phyloP scores from a whole-genome alignment of 441 rosid species.

The Populus tomentosa region DNA sequence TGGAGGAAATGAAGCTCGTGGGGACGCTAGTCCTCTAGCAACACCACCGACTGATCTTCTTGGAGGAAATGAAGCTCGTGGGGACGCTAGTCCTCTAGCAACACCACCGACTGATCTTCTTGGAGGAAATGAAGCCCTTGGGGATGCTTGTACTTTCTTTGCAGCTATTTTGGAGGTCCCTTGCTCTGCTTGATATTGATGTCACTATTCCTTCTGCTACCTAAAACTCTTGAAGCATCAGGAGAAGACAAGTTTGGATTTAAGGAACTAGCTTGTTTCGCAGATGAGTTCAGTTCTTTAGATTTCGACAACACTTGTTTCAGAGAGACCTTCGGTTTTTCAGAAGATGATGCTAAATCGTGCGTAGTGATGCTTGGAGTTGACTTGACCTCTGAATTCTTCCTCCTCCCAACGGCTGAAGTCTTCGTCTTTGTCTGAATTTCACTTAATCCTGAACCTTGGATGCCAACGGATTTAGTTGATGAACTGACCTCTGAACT shows the following conservation, averaged over 20 bases:
- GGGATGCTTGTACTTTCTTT: constrained; percentile 29
- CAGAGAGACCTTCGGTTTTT: constrained; percentile 24
- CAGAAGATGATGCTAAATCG: constrained; percentile 27
- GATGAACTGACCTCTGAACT: constrained; percentile 18
- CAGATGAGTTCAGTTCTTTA: constrained; percentile 24
- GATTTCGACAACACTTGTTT: constrained; percentile 27
- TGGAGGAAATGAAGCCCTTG: constrained; percentile 29
- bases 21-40: constrained; percentile 1
- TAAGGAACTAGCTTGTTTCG: constrained; percentile 26
- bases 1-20: constrained; percentile 16
- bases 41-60: no score
- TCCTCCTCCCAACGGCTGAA: constrained; percentile 12
- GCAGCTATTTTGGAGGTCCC: constrained; percentile 21
- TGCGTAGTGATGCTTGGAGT: constrained; percentile 18
- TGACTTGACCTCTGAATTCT: constrained; percentile 16
- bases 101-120: constrained; percentile 23
- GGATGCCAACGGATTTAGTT: background rate
- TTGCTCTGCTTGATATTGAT: constrained; percentile 22
- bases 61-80: constrained; percentile 16
- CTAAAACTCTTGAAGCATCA: constrained; percentile 20
- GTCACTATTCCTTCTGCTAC: constrained; percentile 29
- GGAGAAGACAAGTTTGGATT: constrained; percentile 29
- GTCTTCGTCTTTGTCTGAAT: constrained; percentile 16
- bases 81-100: constrained; percentile 20
- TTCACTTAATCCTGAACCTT: constrained; percentile 20